Percentiles rank a stretch among this genome's conserved stretches.
These are phyloP conservation scores for Aspergillus aculeatinus DNA, from an alignment of 2,329 filamentous ascomycete genomes.

Conservation along the genomic window DNA sequence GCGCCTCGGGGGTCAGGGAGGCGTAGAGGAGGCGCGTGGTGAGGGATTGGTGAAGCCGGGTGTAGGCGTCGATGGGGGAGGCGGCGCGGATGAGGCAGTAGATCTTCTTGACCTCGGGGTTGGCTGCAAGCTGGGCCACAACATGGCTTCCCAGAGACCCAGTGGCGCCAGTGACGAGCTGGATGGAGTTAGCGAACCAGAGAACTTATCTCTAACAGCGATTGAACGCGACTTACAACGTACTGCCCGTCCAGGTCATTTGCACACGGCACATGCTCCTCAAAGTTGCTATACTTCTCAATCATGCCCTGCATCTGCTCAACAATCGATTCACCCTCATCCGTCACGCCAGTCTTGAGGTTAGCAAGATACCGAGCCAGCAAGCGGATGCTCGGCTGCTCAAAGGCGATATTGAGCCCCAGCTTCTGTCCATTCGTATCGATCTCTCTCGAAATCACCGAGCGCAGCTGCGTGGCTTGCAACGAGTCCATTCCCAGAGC, in stretches of 20 bases:
- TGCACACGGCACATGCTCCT: conserved; percentile 24
- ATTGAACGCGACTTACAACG: conserved; percentile 19
- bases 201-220: background rate
- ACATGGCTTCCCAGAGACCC: conserved; percentile 65
- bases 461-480: conserved; percentile 57
- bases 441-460: conserved; percentile 51
- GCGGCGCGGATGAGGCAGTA: conserved; percentile 58
- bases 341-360: conserved; percentile 38
- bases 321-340: conserved; percentile 34
- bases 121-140: conserved; percentile 45
- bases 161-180: conserved; percentile 62
- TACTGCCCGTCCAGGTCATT: conserved; percentile 23
- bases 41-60: conserved; percentile 49
- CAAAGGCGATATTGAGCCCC: conserved; percentile 59
- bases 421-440: conserved; percentile 51
- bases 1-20: conserved; percentile 18
- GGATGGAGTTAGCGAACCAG: too few species aligned
- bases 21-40: conserved; percentile 34
- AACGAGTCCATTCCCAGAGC: conserved; percentile 57
- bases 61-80: conserved; percentile 41
- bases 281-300: conserved; percentile 44
- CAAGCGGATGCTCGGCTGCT: conserved; percentile 51
- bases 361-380: conserved; percentile 48
- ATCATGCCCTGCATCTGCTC: conserved; percentile 51
- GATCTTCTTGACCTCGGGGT: conserved; percentile 44